Evolutionary conservation across 2,329 filamentous ascomycete genomes (phyloP), one percentile per base, ranked within the genome.

Genomic region (Ophiocordyceps sinensis): DNA sequence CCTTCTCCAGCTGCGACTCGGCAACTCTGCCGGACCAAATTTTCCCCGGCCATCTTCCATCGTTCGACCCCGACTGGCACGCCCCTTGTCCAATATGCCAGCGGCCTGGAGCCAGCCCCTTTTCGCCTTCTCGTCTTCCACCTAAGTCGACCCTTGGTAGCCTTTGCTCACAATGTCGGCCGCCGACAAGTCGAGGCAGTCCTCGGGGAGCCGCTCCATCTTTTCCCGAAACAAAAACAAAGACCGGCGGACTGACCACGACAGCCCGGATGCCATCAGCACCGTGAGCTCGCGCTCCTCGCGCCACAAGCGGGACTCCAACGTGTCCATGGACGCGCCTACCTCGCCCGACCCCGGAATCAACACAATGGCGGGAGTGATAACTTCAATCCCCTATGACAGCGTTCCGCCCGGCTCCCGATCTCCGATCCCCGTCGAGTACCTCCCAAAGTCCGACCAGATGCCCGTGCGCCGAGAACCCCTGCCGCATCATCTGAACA

Each of bases 181-280:
- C 57, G 71, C 82, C 67, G 81, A 85, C 67, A 86, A 88, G 67
- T 72, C 81, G 54, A 79, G 84, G 63, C 83, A 89, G 69, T 86
- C 83, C 49, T 87, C 85, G 42, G 65, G 66, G 53, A 71, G 71
- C 55, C 81, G 79, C 57, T 85, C 82, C 47, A 86, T 95, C 69
- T 95, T 95, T 67, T 87, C 85, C 54, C 77, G 87, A 57, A 83
- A 80, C 65, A 91, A 86, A 66, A 82, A 93, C 63, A 85, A 79
- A 62, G 70, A 73, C 52, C 74, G 75, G 53, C 75, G 79, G 58
- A 69, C 71, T 53, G 62, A 68, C 47, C 74, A 76, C 59, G 71
- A 82, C 50, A 50, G 57, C 37, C 70, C 74, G 53, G 77, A 82
- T 50, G 71, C 75, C 40, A 65, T 69, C 52, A 79, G 70, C 60